Conservation (phyloP, 208 protist genomes). For the Leishmania gerbilli region DNA sequence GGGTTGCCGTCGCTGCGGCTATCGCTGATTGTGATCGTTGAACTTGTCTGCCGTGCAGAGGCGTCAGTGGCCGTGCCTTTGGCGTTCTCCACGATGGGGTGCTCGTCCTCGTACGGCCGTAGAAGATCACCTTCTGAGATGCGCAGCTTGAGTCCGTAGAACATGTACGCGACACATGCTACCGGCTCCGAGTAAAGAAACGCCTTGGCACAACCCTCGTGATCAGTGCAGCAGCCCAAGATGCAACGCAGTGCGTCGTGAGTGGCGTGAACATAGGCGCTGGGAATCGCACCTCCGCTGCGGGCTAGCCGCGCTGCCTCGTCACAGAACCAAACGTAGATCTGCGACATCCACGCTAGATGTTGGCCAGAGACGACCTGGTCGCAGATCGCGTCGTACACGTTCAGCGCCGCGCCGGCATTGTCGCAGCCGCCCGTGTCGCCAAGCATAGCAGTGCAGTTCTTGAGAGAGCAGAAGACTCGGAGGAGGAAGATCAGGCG, state of each 20-base stretch:
- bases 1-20: background rate
- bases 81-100: slow-evolving; percentile 9
- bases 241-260: slow-evolving; percentile 55
- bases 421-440: slow-evolving; percentile 18
- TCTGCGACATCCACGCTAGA: slow-evolving; percentile 50
- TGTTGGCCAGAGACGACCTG: slow-evolving; percentile 33
- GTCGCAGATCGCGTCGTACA: slow-evolving; percentile 34
- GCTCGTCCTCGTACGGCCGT: slow-evolving; percentile 49
- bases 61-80: background rate
- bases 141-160: slow-evolving; percentile 77
- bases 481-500: slow-evolving; percentile 65
- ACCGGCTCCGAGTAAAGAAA: slow-evolving; percentile 74
- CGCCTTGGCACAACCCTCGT: slow-evolving; percentile 40
- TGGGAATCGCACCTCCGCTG: slow-evolving; percentile 28
- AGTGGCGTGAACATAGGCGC: slow-evolving; percentile 36
- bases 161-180: slow-evolving; percentile 65
- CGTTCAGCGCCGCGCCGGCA: background rate
- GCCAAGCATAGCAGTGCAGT: slow-evolving; percentile 50
- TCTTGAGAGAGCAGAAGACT: slow-evolving; percentile 49
- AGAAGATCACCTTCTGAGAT: slow-evolving; percentile 47
- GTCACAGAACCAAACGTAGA: slow-evolving; percentile 61
- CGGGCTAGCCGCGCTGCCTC: slow-evolving; percentile 34
- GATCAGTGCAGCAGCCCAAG: slow-evolving; percentile 47
- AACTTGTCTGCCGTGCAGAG: background rate
- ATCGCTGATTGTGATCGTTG: background rate